Evolutionary conservation across 2,329 filamentous ascomycete species (phyloP).

Genomic region (Hypoxylon sp.): DNA sequence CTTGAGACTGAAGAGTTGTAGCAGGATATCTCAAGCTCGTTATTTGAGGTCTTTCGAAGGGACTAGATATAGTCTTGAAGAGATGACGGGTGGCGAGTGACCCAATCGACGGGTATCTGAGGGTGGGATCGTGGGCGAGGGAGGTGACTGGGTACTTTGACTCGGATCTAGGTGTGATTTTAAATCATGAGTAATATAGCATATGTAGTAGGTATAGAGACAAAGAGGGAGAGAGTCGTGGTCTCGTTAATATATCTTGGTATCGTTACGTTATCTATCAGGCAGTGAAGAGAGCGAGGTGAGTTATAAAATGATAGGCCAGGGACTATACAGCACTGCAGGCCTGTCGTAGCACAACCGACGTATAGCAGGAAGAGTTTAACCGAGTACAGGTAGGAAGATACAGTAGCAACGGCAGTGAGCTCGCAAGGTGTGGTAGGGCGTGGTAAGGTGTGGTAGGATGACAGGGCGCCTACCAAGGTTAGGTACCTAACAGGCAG

Average conservation of each 20-base stretch:
- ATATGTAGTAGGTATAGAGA: no score
- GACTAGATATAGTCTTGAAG: not conserved
- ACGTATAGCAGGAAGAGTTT: constrained; percentile 18
- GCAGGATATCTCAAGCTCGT: not conserved
- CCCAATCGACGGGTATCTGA: constrained; percentile 9
- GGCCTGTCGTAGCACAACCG: constrained; percentile 18
- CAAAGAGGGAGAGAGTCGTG: not conserved
- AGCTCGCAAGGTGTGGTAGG: no score
- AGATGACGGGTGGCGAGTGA: constrained; percentile 16
- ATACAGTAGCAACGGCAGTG: not conserved
- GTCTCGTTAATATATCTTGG: constrained; percentile 17
- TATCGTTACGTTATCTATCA: constrained; percentile 18
- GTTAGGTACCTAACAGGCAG: no score
- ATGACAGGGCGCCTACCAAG: not conserved
- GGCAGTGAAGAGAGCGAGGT: constrained; percentile 16
- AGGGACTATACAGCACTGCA: constrained; percentile 8
- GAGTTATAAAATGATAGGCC: constrained; percentile 27
- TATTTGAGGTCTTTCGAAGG: not conserved
- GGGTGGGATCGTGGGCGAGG: not conserved
- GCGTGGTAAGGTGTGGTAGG: constrained; percentile 3
- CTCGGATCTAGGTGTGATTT: constrained; percentile 12
- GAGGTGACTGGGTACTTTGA: not conserved
- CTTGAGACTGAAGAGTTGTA: not conserved
- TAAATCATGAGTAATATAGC: constrained; percentile 22
- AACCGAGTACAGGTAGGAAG: constrained; percentile 22